These are phyloP conservation scores for Heracleum sosnowskyi DNA, from an alignment of 129 eudicot species.

Conservation along the genomic window DNA sequence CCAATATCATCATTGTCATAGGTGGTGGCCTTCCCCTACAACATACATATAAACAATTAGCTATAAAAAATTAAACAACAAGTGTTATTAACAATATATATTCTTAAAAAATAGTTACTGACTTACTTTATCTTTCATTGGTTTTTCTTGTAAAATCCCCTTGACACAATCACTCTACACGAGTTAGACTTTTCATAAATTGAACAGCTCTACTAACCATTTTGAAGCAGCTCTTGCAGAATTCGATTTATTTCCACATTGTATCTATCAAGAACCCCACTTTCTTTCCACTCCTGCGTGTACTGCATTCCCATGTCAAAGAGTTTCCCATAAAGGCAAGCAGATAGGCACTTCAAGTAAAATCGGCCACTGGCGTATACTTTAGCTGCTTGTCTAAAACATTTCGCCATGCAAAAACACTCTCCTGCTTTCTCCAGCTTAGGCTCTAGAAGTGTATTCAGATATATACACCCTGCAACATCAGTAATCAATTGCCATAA, in stretches of 20 bases:
- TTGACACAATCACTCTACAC: no score
- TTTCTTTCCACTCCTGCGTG: slow-evolving; percentile 30
- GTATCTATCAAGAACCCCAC: slow-evolving; percentile 1
- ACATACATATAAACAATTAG: no score
- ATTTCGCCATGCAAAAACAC: slow-evolving; percentile 46
- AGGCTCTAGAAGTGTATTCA: slow-evolving; percentile 25
- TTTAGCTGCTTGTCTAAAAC: slow-evolving; percentile 40
- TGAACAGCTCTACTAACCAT: no score
- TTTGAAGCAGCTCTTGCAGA: slow-evolving; percentile 27
- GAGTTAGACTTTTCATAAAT: no score
- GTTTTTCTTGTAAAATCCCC: no score
- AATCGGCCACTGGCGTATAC: slow-evolving; percentile 36
- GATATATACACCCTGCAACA: slow-evolving; percentile 37
- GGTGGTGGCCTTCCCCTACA: no score
- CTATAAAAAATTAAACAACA: no score
- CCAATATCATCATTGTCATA: no score
- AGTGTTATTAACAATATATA: no score
- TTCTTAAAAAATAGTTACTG: no score
- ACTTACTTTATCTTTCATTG: no score
- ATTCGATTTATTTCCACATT: neutral
- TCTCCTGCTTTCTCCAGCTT: slow-evolving; percentile 44
- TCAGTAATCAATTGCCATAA: neutral
- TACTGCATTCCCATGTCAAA: slow-evolving; percentile 61
- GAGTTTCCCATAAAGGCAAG: slow-evolving; percentile 41
- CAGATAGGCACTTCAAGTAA: slow-evolving; percentile 41